Conservation (phyloP, 176 grass and related monocot genomes). For the Elymus sibiricus region DNA sequence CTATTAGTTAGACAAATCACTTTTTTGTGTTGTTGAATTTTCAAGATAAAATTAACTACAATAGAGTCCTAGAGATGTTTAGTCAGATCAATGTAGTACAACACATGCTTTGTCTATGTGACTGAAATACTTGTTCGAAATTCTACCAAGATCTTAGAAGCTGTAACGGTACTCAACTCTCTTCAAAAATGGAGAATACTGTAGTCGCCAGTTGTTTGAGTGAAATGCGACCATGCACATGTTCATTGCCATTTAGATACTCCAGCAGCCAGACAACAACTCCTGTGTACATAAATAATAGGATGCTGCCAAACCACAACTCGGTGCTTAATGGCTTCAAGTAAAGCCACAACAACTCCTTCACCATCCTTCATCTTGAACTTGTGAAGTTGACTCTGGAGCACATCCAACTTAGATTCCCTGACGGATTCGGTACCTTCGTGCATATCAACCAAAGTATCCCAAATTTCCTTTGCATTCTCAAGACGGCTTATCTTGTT, state of each 20-base stretch:
- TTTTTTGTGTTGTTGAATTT: neutral
- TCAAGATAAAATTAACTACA: neutral
- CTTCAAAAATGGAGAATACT: constrained; percentile 29
- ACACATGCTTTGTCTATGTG: neutral
- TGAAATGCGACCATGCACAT: neutral
- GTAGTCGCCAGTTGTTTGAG: constrained; percentile 2
- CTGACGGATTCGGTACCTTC: too few species aligned
- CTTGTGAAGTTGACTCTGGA: too few species aligned
- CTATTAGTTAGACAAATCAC: neutral
- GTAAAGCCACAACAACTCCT: constrained; percentile 42
- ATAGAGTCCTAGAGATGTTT: neutral
- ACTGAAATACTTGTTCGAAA: neutral
- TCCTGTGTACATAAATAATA: constrained; percentile 45
- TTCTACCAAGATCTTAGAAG: neutral
- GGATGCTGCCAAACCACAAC: constrained; percentile 24
- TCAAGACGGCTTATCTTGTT: too few species aligned
- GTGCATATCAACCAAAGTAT: too few species aligned
- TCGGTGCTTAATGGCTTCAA: constrained; percentile 20
- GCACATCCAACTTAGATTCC: too few species aligned
- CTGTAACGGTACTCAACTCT: constrained; percentile 13
- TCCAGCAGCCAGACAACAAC: constrained; percentile 39
- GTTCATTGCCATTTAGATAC: neutral
- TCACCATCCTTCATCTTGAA: too few species aligned
- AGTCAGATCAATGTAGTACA: neutral
- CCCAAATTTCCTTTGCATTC: too few species aligned